Percentiles rank a stretch among this genome's conserved stretches.
Conservation (phyloP, 495 filamentous ascomycete genomes). For the Geoglossum glabrum region DNA sequence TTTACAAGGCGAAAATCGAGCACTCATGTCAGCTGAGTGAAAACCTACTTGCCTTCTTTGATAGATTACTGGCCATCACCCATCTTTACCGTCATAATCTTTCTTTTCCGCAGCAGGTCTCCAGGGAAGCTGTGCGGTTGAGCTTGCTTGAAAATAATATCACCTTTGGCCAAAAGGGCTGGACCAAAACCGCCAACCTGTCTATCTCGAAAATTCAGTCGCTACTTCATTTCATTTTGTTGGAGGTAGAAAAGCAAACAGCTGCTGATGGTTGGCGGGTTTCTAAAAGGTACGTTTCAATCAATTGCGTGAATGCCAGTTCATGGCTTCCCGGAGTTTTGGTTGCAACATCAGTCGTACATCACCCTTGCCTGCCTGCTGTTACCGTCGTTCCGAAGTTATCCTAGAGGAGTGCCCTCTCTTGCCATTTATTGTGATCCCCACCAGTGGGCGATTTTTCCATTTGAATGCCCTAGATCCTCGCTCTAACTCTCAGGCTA, state of each 20-base stretch:
- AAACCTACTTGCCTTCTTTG: neutral
- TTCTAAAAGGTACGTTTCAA: neutral
- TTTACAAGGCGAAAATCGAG: slow-evolving; percentile 1
- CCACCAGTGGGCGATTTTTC: neutral
- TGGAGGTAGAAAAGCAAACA: neutral
- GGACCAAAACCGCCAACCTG: neutral
- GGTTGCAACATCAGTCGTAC: neutral
- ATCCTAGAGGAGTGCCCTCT: neutral
- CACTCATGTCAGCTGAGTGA: neutral
- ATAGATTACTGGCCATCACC: neutral
- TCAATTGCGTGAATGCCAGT: neutral
- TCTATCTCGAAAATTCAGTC: neutral
- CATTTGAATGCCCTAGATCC: neutral
- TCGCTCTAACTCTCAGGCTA: neutral
- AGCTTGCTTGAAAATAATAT: neutral
- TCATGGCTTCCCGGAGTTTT: neutral
- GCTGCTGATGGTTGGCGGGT: neutral
- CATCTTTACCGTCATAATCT: neutral
- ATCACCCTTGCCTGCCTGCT: neutral
- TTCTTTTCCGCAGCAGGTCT: neutral
- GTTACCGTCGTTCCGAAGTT: neutral
- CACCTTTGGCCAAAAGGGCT: neutral
- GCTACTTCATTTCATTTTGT: neutral
- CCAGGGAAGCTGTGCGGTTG: neutral
- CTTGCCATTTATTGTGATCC: neutral